Conservation (phyloP, 441 rosid genomes). For the Populus hybrid region DNA sequence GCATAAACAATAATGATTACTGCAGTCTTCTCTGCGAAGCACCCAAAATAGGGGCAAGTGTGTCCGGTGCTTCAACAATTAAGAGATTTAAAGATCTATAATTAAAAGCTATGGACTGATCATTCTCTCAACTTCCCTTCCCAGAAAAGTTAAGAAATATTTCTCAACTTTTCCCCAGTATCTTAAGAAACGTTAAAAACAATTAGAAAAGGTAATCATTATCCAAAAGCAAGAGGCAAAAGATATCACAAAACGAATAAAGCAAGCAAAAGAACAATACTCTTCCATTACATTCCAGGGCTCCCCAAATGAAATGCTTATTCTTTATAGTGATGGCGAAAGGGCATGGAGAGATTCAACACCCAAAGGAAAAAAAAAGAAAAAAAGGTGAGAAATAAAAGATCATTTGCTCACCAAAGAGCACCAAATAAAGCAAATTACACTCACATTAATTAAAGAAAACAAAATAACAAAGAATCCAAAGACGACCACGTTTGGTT, state of each 20-base stretch:
- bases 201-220: slow-evolving; percentile 13
- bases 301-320: slow-evolving; percentile 6
- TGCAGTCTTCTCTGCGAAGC: slow-evolving; percentile 3
- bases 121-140: background rate
- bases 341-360: slow-evolving; percentile 6
- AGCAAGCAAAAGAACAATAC: slow-evolving; percentile 32
- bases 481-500: background rate
- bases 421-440: background rate
- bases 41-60: background rate
- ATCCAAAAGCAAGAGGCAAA: slow-evolving; percentile 24
- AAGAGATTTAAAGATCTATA: background rate
- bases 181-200: background rate
- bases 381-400: slow-evolving; percentile 1
- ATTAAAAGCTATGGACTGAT: background rate
- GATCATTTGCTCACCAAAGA: slow-evolving; percentile 11
- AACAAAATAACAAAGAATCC: slow-evolving; percentile 10
- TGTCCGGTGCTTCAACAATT: background rate
- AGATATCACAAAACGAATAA: slow-evolving; percentile 27
- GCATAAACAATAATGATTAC: background rate
- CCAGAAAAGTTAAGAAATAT: background rate
- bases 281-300: slow-evolving; percentile 34
- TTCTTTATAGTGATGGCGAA: slow-evolving; percentile 9
- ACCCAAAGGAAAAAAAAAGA: background rate
- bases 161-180: background rate
- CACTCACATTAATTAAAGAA: background rate